Evolutionary conservation across 2,329 filamentous ascomycete species (phyloP).

Genomic region (Arthrobotrys pseudoclavata): DNA sequence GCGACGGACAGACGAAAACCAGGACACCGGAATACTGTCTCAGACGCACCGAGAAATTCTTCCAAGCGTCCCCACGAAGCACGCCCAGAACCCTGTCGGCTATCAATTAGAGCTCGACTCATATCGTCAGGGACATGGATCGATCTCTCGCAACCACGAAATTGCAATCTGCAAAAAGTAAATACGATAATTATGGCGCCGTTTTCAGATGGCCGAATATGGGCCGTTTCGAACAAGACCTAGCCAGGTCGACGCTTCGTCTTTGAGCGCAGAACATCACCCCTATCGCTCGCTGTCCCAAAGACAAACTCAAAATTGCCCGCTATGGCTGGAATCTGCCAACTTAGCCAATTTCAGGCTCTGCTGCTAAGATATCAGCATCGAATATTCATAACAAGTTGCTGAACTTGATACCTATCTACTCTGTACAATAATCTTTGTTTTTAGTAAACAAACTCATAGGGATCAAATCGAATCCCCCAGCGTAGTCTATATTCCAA

Average conservation of each 20-base stretch:
- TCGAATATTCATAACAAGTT: background rate
- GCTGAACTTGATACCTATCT: background rate
- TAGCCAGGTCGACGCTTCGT: conserved; percentile 8
- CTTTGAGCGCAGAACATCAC: background rate
- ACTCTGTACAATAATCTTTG: background rate
- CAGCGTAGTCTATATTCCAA: background rate
- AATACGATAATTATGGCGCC: conserved; percentile 4
- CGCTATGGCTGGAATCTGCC: conserved; percentile 17
- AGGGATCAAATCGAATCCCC: background rate
- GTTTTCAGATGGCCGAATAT: background rate
- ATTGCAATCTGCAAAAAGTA: background rate
- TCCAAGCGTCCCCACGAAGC: background rate
- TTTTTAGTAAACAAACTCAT: background rate
- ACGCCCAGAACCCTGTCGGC: background rate
- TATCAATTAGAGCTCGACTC: background rate
- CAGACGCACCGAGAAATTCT: background rate
- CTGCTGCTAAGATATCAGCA: background rate
- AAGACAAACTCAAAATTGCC: background rate
- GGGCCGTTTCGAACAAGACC: background rate
- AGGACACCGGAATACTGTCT: conserved; percentile 3
- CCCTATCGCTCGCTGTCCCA: conserved; percentile 3
- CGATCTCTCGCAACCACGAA: background rate
- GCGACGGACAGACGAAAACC: background rate
- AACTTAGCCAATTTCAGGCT: background rate
- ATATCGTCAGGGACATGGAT: no score